These are phyloP conservation scores for Fragilariopsis cylindrus DNA, from an alignment of 108 stramenopile species.

Conservation along the genomic window DNA sequence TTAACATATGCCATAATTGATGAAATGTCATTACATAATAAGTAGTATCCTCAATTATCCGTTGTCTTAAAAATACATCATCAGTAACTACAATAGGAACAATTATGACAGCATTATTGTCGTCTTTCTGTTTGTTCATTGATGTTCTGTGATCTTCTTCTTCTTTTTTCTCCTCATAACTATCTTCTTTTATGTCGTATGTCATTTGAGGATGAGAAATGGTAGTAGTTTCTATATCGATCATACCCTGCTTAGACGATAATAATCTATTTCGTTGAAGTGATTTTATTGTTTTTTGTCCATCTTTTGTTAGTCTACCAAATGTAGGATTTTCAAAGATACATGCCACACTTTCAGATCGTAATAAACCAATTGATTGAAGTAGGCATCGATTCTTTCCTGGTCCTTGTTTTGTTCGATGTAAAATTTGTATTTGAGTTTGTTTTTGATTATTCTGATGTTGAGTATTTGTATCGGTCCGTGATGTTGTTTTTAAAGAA, in stretches of 20 bases:
- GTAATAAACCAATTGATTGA: conserved; percentile 21
- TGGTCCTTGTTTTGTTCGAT: conserved; percentile 21
- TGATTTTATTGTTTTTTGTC: no score
- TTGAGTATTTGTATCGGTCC: no score
- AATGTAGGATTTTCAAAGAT: background rate
- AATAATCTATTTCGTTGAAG: no score
- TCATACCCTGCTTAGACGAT: no score
- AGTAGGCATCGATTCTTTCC: conserved; percentile 27
- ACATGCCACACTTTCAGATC: conserved; percentile 20
- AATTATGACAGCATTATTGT: background rate
- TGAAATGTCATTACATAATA: conserved; percentile 33
- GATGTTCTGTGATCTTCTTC: background rate
- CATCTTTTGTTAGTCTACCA: no score
- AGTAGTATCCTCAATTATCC: conserved; percentile 22
- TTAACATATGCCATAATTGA: conserved; percentile 36
- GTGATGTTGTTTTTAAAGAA: no score
- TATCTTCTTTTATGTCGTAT: no score
- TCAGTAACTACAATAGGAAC: conserved; percentile 31
- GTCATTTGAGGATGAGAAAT: no score
- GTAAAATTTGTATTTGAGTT: background rate
- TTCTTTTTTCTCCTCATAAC: background rate
- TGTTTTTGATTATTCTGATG: background rate
- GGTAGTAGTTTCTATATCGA: no score
- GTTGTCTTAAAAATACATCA: conserved; percentile 39
- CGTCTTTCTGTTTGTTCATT: background rate